A percentile compares a stretch with the other conserved stretches of the same genome.
Evolutionary conservation across 768 basidiomycete genomes (phyloP).

Genomic region (Rhizopogon vesiculosus): DNA sequence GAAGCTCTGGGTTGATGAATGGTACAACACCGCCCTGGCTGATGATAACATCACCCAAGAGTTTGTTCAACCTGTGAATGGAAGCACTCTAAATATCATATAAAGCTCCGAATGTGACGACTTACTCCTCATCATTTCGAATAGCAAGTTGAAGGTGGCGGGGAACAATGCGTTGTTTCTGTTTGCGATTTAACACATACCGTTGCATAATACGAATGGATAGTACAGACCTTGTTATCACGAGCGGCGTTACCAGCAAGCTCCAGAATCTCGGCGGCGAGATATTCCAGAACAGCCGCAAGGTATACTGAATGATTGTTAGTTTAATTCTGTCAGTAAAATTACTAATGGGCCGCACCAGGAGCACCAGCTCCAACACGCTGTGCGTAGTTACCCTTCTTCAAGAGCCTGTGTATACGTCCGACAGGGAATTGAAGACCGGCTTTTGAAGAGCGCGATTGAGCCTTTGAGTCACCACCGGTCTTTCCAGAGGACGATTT

Average conservation of each 20-base stretch:
- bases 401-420: slow-evolving; percentile 77
- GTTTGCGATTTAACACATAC: background rate
- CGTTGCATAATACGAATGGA: background rate
- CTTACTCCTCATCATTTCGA: slow-evolving; percentile 70
- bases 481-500: slow-evolving; percentile 44
- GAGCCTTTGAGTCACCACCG: slow-evolving; percentile 49
- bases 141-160: slow-evolving; percentile 74
- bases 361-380: slow-evolving; percentile 69
- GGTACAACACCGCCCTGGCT: slow-evolving; percentile 76
- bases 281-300: slow-evolving; percentile 83
- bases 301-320: slow-evolving; percentile 55
- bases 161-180: slow-evolving; percentile 77
- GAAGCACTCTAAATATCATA: background rate
- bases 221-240: slow-evolving; percentile 52
- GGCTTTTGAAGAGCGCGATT: slow-evolving; percentile 64
- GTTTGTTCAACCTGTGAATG: slow-evolving; percentile 44
- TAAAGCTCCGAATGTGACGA: slow-evolving; percentile 4
- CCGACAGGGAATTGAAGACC: slow-evolving; percentile 75
- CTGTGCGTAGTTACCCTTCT: slow-evolving; percentile 68
- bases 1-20: slow-evolving; percentile 48
- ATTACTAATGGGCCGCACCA: slow-evolving; percentile 31
- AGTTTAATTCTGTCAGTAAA: background rate
- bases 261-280: slow-evolving; percentile 84
- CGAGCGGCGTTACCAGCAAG: slow-evolving; percentile 76
- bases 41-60: slow-evolving; percentile 62